phyloP scores from a whole-genome alignment of 2,329 filamentous ascomycete genomes.

The Verticillium tricorpus region DNA sequence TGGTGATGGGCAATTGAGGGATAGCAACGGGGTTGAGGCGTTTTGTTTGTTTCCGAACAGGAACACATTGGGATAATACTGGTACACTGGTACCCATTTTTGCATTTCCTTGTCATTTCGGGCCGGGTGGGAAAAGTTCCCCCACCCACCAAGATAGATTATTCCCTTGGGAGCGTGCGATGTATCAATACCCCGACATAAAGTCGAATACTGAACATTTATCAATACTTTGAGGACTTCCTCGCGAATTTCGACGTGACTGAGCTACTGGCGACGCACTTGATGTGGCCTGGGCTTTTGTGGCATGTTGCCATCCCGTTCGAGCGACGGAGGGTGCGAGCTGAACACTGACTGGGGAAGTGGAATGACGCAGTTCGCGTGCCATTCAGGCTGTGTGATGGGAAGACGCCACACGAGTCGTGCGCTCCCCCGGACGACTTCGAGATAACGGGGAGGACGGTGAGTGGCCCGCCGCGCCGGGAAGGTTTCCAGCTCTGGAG shows the following conservation, averaged over 20 bases:
- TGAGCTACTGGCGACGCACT: not conserved
- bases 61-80: not conserved
- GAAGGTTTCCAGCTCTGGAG: not conserved
- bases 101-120: not conserved
- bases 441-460: not conserved
- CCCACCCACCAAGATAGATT: not conserved
- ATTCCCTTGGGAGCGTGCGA: not conserved
- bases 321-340: not conserved
- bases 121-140: not conserved
- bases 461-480: not conserved
- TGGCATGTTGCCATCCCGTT: not conserved
- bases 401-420: not conserved
- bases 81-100: not conserved
- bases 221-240: not conserved
- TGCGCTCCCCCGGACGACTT: not conserved
- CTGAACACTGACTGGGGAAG: not conserved
- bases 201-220: not conserved
- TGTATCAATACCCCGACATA: not conserved
- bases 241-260: not conserved
- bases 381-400: not conserved
- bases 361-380: not conserved
- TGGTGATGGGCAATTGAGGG: not conserved
- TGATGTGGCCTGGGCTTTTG: not conserved
- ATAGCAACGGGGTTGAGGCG: not conserved
- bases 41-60: not conserved